phyloP scores from a whole-genome alignment of 1,284 basidiomycete species.

The Cystobasidium slooffiae region DNA sequence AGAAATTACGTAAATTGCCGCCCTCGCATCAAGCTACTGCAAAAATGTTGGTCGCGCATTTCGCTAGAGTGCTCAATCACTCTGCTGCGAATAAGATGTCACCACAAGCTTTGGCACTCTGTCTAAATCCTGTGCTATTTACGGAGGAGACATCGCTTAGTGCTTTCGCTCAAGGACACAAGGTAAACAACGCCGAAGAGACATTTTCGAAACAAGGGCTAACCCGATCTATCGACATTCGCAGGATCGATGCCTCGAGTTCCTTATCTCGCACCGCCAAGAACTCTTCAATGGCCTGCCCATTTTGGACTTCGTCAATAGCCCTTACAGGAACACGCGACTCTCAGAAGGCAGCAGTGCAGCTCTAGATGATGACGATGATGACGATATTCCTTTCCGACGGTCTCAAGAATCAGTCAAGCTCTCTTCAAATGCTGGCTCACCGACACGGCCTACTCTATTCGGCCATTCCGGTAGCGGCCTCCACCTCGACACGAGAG shows the following conservation, averaged over 20 bases:
- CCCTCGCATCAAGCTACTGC: conserved; percentile 87
- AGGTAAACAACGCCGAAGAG: conserved; percentile 61
- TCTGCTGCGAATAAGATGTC: conserved; percentile 92
- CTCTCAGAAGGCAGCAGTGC: conserved; percentile 10
- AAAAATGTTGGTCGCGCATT: conserved; percentile 83
- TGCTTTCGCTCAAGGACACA: conserved; percentile 71
- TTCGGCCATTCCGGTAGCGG: conserved; percentile 8
- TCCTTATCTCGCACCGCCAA: conserved; percentile 71
- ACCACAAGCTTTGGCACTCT: conserved; percentile 62
- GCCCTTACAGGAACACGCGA: conserved; percentile 24
- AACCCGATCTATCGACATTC: conserved; percentile 19
- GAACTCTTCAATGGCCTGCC: conserved; percentile 56
- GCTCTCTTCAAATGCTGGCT: conserved; percentile 1
- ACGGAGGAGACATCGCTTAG: conserved; percentile 80
- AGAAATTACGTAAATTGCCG: conserved; percentile 76
- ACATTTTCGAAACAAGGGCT: neutral
- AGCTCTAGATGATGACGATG: conserved; percentile 18
- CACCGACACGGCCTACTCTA: conserved; percentile 14
- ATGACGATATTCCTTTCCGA: conserved; percentile 37
- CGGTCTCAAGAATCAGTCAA: conserved; percentile 40
- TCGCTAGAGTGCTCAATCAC: conserved; percentile 73
- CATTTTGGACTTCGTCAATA: conserved; percentile 11
- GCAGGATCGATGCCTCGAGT: conserved; percentile 85
- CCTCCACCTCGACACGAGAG: conserved; percentile 14
- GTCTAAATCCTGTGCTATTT: conserved; percentile 69